Conservation (phyloP, 225 moss, liverwort and hornwort genomes). For the Sphagnum contortum region DNA sequence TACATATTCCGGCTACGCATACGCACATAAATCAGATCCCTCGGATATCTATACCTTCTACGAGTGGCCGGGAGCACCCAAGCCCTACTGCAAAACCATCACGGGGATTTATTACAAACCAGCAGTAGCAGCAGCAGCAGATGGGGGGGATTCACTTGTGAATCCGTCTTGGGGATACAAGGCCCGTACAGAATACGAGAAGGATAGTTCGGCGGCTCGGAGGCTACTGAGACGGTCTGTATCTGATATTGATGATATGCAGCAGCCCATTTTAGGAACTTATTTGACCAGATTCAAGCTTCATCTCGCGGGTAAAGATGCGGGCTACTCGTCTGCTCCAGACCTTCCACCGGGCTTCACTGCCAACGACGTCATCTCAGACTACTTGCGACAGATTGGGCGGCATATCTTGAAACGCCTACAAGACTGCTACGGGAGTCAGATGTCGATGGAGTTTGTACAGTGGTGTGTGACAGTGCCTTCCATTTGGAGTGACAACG, state of each 20-base stretch:
- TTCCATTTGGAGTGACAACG: conserved; percentile 40
- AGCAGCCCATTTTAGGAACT: conserved; percentile 6
- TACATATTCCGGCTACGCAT: conserved; percentile 52
- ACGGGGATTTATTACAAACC: conserved; percentile 27
- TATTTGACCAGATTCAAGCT: conserved; percentile 45
- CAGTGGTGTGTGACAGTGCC: conserved; percentile 62
- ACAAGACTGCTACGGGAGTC: conserved; percentile 1
- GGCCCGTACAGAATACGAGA: conserved; percentile 17
- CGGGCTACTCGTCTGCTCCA: conserved; percentile 2
- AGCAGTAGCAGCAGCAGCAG: neutral
- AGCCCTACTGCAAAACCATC: conserved; percentile 26
- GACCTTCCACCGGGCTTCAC: conserved; percentile 26
- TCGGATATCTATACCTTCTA: conserved; percentile 14
- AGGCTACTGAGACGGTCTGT: neutral
- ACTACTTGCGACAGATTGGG: conserved; percentile 34
- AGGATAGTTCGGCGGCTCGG: conserved; percentile 2
- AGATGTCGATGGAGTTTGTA: conserved; percentile 19
- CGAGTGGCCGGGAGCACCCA: conserved; percentile 10
- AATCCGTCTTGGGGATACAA: conserved; percentile 38
- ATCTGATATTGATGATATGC: too few species aligned
- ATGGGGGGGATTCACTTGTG: conserved; percentile 10
- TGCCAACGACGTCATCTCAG: conserved; percentile 24
- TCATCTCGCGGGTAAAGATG: conserved; percentile 21
- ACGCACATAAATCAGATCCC: conserved; percentile 31
- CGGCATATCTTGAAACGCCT: conserved; percentile 13